Base-by-base conservation (phyloP, 768 basidiomycete species). In the Chalciporus chontae region DNA sequence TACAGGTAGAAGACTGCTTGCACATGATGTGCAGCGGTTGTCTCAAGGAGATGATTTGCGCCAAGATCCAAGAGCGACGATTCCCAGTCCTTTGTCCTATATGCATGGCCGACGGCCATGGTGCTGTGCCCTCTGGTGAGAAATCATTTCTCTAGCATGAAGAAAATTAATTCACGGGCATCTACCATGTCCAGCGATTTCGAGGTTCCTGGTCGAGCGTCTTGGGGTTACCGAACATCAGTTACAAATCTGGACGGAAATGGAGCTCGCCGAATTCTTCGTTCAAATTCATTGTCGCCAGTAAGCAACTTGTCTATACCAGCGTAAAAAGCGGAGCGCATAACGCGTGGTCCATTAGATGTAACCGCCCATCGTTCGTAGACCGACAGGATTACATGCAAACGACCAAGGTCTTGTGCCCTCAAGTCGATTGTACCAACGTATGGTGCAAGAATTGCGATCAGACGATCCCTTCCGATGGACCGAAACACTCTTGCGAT, bases 361-460 rank as follows among this genome's bases (percentile, higher is more conserved):
- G 83, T 56, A 60, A 69, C 17, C 61, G 73, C 18, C 70, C 75
- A 2, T 63, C 74, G n/a, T 75, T 73, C 45, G 76, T 85, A 10
- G 81, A 80, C 56, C 73, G 75, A 24, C 56, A 63, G 32, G 79
- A 83, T 47, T 73, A 77, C 50, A 60, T 66, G 11, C 67, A 67
- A 4, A 59, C 61, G 11, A 61, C 65, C 27, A 69, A 73, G 18
- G 63, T 85, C 34, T 59, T 66, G 14, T 85, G 84, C 51, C 81
- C 80, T 4, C 59, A 76, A 27, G 67, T 62, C 0, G 61, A 64
- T n/a, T 85, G 84, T 48, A 59, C 64, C 1, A 65, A 80, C 54
- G 66, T 71, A 7, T 85, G 83, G 84, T 85, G 84, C 64, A 85
- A 79, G 65, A 63, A 64, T 24, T 85, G 84, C 64, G 75, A 74